These are phyloP conservation scores for Saccharum hybrid DNA, from an alignment of 202 grass and related monocot species.

Conservation along the genomic window DNA sequence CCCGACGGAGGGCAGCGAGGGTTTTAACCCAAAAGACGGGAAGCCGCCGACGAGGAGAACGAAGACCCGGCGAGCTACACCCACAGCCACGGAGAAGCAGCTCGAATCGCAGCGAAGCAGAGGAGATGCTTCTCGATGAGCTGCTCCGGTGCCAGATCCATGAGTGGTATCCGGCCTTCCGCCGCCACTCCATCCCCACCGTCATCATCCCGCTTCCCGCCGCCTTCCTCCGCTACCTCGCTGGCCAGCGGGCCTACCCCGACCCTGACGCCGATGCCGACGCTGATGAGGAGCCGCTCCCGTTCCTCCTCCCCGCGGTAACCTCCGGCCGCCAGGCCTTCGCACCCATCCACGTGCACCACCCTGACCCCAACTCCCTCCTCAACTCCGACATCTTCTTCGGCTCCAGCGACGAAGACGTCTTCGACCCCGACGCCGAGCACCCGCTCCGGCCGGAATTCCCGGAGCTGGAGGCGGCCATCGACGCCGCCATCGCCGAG, in stretches of 20 bases:
- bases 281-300: not conserved
- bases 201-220: constrained; percentile 61
- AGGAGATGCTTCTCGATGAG: constrained; percentile 58
- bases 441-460: too few species aligned
- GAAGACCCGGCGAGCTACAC: too few species aligned
- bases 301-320: constrained; percentile 67
- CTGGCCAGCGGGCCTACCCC: constrained; percentile 42
- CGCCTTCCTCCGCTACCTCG: constrained; percentile 84
- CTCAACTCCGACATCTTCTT: too few species aligned
- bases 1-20: too few species aligned
- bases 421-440: too few species aligned
- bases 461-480: not conserved
- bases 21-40: too few species aligned
- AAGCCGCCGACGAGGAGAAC: too few species aligned
- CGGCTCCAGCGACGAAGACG: too few species aligned
- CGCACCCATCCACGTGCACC: constrained; percentile 8
- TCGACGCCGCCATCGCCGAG: constrained; percentile 63
- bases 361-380: too few species aligned
- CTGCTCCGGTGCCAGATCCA: constrained; percentile 72
- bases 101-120: not conserved
- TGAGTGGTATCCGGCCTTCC: constrained; percentile 74
- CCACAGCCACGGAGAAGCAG: too few species aligned
- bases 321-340: constrained; percentile 59
- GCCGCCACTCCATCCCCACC: constrained; percentile 65
- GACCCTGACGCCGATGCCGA: not conserved